Evolutionary conservation across 495 filamentous ascomycete genomes (phyloP), one percentile per base, ranked within the genome.

Genomic region (Neurospora sp.): DNA sequence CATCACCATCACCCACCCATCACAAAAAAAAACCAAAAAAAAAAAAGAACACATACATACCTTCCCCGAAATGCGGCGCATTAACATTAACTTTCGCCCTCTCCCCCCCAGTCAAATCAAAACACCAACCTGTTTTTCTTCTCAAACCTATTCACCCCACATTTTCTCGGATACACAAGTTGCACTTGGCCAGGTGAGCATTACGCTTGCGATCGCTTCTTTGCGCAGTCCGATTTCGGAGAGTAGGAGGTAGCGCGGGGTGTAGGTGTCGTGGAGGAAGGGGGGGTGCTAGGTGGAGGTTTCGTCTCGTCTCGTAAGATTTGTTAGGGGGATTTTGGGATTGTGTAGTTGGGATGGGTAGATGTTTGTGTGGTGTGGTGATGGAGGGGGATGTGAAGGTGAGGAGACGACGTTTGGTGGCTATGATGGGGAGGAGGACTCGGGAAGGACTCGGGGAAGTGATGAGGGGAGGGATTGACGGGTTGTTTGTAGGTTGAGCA

Each of bases 21-120:
- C 1, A 2, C 12, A 61, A 40, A 69, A 53, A 18, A 35, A n/a
- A n/a, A n/a, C n/a, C n/a, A n/a, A n/a, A 27, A 70, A 0, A 69
- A 68, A 40, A 11, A 46, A 71, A 2, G 31, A 42, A 12, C 65
- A 27, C 77, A 81, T 74, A 84, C 31, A 2, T 5, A 35, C 85
- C 86, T 80, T 90, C 88, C 27, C 88, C 89, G 78, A 90, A 91
- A 75, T 91, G 89, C 16, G 91, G 92, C n/a, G 91, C 91, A 71
- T 94, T 91, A 27, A 89, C 89, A 73, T 92, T 92, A 71, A 93
- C 90, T 76, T 91, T 93, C 68, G 88, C 91, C 68, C 83, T 89
- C 70, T 89, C 84, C 22, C 31, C 31, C 27, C 91, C 91, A 74
- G 93, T 93, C 31, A 27, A 31, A 31, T 31, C 31, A 94, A 94